Conservation (phyloP, 176 grass and related monocot species). For the Secale cereale region DNA sequence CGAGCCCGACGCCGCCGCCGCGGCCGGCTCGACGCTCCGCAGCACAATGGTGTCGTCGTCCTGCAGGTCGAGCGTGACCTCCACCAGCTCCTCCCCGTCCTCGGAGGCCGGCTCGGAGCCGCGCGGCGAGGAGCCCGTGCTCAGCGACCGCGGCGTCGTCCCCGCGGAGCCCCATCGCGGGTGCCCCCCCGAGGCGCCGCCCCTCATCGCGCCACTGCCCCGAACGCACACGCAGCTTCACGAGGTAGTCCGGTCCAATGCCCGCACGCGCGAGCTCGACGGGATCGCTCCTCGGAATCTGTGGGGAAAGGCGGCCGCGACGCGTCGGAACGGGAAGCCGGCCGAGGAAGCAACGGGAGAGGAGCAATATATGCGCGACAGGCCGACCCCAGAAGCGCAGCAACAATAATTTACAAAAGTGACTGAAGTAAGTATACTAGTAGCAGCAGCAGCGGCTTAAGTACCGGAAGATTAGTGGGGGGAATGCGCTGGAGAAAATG, state of each 20-base stretch:
- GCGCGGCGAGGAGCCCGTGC: slow-evolving; percentile 62
- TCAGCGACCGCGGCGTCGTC: slow-evolving; percentile 55
- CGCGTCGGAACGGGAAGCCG: slow-evolving; percentile 41
- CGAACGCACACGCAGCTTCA: slow-evolving; percentile 14
- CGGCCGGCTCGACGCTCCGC: slow-evolving; percentile 86
- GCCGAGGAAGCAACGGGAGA: slow-evolving; percentile 33
- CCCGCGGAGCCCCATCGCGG: slow-evolving; percentile 54
- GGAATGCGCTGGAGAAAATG: slow-evolving; percentile 9
- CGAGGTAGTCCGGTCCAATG: slow-evolving; percentile 14
- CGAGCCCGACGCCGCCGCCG: not conserved
- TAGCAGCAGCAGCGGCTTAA: not conserved
- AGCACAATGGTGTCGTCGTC: slow-evolving; percentile 96
- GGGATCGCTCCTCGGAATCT: slow-evolving; percentile 14
- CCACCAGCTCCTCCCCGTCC: slow-evolving; percentile 92
- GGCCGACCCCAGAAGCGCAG: slow-evolving; percentile 19
- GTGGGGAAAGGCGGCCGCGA: slow-evolving; percentile 26
- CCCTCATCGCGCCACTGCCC: slow-evolving; percentile 32
- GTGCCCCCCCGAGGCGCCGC: slow-evolving; percentile 23
- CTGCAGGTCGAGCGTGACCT: slow-evolving; percentile 95
- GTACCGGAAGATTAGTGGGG: not conserved
- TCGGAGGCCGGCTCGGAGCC: slow-evolving; percentile 48
- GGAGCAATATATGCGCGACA: slow-evolving; percentile 28
- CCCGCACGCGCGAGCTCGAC: not conserved
- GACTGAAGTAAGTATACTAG: not conserved
- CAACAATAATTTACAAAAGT: slow-evolving; percentile 29